phyloP scores from a whole-genome alignment of 768 basidiomycete species.

The Phlegmacium glaucopus region DNA sequence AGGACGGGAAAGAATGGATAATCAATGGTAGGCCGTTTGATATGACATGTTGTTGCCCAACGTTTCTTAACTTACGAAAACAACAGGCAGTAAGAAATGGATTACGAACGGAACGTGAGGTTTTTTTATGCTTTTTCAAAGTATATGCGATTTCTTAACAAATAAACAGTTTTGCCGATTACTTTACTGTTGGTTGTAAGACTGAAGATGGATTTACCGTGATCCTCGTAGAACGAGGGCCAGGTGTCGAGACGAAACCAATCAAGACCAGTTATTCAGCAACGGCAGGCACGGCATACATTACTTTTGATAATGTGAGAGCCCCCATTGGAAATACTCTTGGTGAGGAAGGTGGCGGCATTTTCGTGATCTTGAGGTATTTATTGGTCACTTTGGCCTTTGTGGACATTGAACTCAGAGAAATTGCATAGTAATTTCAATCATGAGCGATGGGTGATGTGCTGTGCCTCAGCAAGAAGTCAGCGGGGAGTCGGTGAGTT shows the following conservation, averaged over 20 bases:
- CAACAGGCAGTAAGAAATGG: background rate
- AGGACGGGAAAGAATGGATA: slow-evolving; percentile 82
- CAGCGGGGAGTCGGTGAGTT: slow-evolving; percentile 30
- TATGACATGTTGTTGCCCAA: background rate
- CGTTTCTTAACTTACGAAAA: background rate
- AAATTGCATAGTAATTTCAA: slow-evolving; percentile 76
- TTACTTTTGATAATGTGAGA: slow-evolving; percentile 80
- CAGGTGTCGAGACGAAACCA: slow-evolving; percentile 69
- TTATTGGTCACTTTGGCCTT: background rate
- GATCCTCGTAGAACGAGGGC: slow-evolving; percentile 63
- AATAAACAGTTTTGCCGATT: slow-evolving; percentile 41
- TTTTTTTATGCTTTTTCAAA: background rate
- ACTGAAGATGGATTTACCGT: slow-evolving; percentile 76
- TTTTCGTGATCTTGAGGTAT: slow-evolving; percentile 34
- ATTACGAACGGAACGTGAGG: slow-evolving; percentile 25
- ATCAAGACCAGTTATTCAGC: slow-evolving; percentile 79
- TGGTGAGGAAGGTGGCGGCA: slow-evolving; percentile 44
- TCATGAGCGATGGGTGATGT: slow-evolving; percentile 94
- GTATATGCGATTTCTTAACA: background rate
- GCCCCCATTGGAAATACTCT: slow-evolving; percentile 88
- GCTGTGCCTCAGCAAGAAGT: slow-evolving; percentile 62
- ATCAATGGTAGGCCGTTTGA: slow-evolving; percentile 53
- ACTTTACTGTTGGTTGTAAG: slow-evolving; percentile 73
- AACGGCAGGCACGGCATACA: slow-evolving; percentile 82
- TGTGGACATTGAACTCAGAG: background rate